Percentiles rank a stretch among this genome's conserved stretches.
Evolutionary conservation across 176 grass and related monocot species (phyloP).

Genomic region (Phyllostachys edulis): DNA sequence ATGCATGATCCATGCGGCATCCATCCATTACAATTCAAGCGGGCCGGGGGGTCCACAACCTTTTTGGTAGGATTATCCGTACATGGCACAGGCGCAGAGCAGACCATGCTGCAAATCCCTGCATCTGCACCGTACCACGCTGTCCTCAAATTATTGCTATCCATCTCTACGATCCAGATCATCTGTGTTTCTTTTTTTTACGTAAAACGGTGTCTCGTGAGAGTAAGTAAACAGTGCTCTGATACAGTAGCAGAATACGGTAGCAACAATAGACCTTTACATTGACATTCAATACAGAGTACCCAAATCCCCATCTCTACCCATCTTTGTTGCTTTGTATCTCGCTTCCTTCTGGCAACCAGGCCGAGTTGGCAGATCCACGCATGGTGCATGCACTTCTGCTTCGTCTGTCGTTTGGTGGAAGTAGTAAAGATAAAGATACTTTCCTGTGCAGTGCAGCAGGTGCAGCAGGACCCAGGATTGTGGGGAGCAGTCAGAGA

Average conservation of each 20-base stretch:
- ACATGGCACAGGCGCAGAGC: not conserved
- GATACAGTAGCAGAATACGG: too few relatives aligned
- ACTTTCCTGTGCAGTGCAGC: slow-evolving; percentile 5
- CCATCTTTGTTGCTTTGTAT: not conserved
- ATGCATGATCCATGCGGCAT: not conserved
- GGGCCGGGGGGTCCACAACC: not conserved
- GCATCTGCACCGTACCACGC: not conserved
- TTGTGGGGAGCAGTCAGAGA: not conserved
- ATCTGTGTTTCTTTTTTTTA: too few relatives aligned
- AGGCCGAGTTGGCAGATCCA: slow-evolving; percentile 1
- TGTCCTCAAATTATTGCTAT: not conserved
- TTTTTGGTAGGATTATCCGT: not conserved
- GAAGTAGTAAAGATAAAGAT: not conserved
- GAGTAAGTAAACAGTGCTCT: too few relatives aligned
- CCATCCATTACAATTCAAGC: not conserved
- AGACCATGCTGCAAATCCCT: not conserved
- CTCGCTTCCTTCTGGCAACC: not conserved
- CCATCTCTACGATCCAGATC: too few relatives aligned
- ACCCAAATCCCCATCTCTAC: not conserved
- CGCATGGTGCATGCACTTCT: not conserved
- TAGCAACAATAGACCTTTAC: too few relatives aligned
- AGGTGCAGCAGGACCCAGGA: not conserved
- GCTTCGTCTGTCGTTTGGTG: slow-evolving; percentile 5
- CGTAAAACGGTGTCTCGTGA: too few relatives aligned
- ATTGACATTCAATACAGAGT: too few relatives aligned